A percentile compares a stretch with the other conserved stretches of the same genome.
These are phyloP conservation scores for Boletellus ananas DNA, from an alignment of 768 basidiomycete genomes.

Conservation along the genomic window DNA sequence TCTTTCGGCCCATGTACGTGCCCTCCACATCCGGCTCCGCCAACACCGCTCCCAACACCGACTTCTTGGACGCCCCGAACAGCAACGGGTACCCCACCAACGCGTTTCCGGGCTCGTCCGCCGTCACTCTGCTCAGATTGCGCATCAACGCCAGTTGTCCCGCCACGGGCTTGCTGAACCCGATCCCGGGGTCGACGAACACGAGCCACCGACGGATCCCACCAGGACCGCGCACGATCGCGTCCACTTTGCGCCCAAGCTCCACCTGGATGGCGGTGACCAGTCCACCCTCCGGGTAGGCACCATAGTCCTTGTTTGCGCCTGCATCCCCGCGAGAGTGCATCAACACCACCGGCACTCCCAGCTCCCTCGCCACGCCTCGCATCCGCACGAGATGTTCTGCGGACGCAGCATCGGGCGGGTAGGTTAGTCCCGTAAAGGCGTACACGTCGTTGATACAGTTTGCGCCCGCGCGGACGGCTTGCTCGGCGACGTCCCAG, in stretches of 20 bases:
- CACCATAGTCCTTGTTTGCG: slow-evolving; percentile 60
- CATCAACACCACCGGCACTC: slow-evolving; percentile 87
- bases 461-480: slow-evolving; percentile 79
- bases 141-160: slow-evolving; percentile 72
- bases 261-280: slow-evolving; percentile 68
- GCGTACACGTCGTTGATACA: slow-evolving; percentile 93
- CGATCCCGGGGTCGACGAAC: slow-evolving; percentile 87
- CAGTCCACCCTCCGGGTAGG: slow-evolving; percentile 44
- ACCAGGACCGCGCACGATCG: slow-evolving; percentile 59
- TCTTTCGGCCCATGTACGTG: slow-evolving; percentile 45
- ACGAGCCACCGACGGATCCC: slow-evolving; percentile 87
- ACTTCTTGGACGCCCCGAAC: slow-evolving; percentile 80
- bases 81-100: slow-evolving; percentile 61
- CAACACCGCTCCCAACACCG: slow-evolving; percentile 72
- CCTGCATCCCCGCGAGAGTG: slow-evolving; percentile 88
- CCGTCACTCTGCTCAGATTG: slow-evolving; percentile 43
- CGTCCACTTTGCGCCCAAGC: slow-evolving; percentile 63
- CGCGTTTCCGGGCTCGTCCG: slow-evolving; percentile 42
- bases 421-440: slow-evolving; percentile 62
- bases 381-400: slow-evolving; percentile 60
- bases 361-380: slow-evolving; percentile 52
- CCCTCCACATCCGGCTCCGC: slow-evolving; percentile 39
- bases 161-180: slow-evolving; percentile 84
- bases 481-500: slow-evolving; percentile 26
- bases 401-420: slow-evolving; percentile 29